Conservation (phyloP, 2,329 filamentous ascomycete species). For the Pseudogymnoascus sp. region DNA sequence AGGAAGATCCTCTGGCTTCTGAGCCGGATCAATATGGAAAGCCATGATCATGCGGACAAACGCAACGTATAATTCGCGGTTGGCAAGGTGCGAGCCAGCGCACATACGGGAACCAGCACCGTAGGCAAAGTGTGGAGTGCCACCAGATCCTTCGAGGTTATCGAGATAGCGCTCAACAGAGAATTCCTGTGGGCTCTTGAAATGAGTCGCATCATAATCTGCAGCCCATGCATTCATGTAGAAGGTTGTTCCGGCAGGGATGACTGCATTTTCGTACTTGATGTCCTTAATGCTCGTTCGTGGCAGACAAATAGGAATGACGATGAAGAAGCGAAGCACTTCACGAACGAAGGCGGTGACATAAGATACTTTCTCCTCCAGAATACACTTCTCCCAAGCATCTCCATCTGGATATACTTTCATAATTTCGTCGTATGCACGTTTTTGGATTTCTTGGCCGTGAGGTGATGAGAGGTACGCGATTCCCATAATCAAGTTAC, state of each 20-base stretch:
- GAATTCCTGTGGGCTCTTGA: slow-evolving; percentile 53
- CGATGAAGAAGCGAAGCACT: slow-evolving; percentile 67
- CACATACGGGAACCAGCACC: slow-evolving; percentile 57
- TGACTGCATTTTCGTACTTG: slow-evolving; percentile 53
- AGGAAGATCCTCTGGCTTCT: slow-evolving; percentile 38
- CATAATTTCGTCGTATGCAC: slow-evolving; percentile 61
- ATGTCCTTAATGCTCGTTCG: slow-evolving; percentile 65
- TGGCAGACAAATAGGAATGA: slow-evolving; percentile 71
- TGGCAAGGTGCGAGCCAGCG: slow-evolving; percentile 53
- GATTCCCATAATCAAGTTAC: slow-evolving; percentile 71
- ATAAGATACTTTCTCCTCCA: slow-evolving; percentile 69
- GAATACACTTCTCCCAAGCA: slow-evolving; percentile 64
- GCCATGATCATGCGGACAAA: slow-evolving; percentile 50
- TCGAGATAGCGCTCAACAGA: slow-evolving; percentile 63
- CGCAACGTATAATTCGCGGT: slow-evolving; percentile 53
- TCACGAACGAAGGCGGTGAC: slow-evolving; percentile 73
- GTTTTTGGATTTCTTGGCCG: slow-evolving; percentile 61
- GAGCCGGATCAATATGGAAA: slow-evolving; percentile 44
- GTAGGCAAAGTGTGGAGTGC: slow-evolving; percentile 53
- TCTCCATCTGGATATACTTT: slow-evolving; percentile 63
- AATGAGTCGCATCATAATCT: slow-evolving; percentile 62
- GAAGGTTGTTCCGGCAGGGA: slow-evolving; percentile 69
- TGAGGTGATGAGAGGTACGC: slow-evolving; percentile 61
- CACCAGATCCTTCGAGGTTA: slow-evolving; percentile 34
- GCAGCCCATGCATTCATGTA: slow-evolving; percentile 76